Conservation (phyloP, 768 basidiomycete species). For the Amanita phalloides region DNA sequence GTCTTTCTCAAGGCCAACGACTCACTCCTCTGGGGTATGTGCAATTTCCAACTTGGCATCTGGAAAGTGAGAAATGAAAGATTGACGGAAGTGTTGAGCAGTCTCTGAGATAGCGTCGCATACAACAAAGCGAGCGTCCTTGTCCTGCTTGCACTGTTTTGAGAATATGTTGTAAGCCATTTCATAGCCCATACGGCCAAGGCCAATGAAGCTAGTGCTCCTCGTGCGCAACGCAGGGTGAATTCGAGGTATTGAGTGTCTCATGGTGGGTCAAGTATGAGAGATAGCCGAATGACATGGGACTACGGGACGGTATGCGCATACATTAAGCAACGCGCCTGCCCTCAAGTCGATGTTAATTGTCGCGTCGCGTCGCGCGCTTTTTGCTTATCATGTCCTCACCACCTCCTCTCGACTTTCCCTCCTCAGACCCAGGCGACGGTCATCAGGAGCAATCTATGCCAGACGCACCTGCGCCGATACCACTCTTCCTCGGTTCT, state of each 20-base stretch:
- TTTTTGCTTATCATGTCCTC: conserved; percentile 42
- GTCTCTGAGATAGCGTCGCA: conserved; percentile 65
- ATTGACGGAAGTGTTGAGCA: conserved; percentile 42
- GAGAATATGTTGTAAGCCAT: conserved; percentile 83
- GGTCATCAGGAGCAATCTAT: conserved; percentile 24
- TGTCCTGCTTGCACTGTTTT: conserved; percentile 44
- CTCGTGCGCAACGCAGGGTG: conserved; percentile 29
- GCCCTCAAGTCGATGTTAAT: conserved; percentile 33
- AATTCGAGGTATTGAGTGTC: conserved; percentile 33
- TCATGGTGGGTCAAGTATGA: conserved; percentile 27
- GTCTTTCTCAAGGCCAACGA: conserved; percentile 8
- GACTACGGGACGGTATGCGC: too few relatives aligned
- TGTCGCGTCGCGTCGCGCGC: conserved; percentile 34
- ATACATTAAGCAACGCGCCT: conserved; percentile 12
- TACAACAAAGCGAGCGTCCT: conserved; percentile 57
- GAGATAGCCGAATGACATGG: too few relatives aligned
- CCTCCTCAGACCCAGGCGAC: conserved; percentile 48
- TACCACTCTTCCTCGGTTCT: conserved; percentile 46
- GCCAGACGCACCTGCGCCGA: conserved; percentile 27
- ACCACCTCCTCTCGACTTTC: conserved; percentile 54
- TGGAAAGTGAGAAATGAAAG: conserved; percentile 49
- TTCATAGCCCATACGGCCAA: conserved; percentile 82
- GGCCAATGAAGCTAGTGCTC: conserved; percentile 71
- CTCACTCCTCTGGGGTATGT: conserved; percentile 64
- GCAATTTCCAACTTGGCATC: conserved; percentile 48